These are phyloP conservation scores for Scytalidium lignicola DNA, from an alignment of 2,329 filamentous ascomycete species.

Conservation along the genomic window DNA sequence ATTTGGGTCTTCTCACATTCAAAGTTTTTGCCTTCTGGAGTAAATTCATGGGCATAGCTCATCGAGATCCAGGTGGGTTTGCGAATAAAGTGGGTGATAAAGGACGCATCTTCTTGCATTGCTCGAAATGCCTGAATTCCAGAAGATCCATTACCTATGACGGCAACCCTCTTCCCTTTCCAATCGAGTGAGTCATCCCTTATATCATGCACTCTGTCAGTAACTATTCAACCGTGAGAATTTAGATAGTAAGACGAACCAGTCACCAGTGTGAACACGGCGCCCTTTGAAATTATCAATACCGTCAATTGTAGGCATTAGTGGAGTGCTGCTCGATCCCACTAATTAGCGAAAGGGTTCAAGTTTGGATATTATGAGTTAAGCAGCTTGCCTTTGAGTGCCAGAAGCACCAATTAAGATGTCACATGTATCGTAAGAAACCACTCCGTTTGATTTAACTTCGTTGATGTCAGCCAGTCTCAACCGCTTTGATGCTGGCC, in stretches of 20 bases:
- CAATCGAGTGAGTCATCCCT: constrained; percentile 16
- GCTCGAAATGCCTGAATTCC: constrained; percentile 23
- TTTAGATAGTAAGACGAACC: constrained; percentile 30
- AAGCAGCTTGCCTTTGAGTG: background rate
- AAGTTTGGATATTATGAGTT: background rate
- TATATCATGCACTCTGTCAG: constrained; percentile 3
- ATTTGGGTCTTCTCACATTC: constrained; percentile 31
- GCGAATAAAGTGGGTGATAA: constrained; percentile 42
- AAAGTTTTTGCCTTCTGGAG: background rate
- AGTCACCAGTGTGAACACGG: constrained; percentile 36
- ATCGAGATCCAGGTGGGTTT: constrained; percentile 41
- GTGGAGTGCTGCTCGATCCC: constrained; percentile 13
- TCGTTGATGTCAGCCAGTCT: constrained; percentile 9
- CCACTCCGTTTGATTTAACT: constrained; percentile 39
- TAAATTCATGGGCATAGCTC: background rate
- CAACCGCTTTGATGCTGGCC: background rate
- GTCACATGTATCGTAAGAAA: background rate
- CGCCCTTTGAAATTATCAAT: constrained; percentile 39
- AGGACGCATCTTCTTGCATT: constrained; percentile 32
- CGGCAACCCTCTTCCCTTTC: constrained; percentile 22
- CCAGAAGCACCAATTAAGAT: constrained; percentile 5
- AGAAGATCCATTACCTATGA: constrained; percentile 30
- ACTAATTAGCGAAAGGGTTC: background rate
- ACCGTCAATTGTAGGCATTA: constrained; percentile 37
- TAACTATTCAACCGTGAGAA: background rate